These are phyloP conservation scores for Fomitopsis schrenkii DNA, from an alignment of 1,284 basidiomycete genomes.

Conservation along the genomic window DNA sequence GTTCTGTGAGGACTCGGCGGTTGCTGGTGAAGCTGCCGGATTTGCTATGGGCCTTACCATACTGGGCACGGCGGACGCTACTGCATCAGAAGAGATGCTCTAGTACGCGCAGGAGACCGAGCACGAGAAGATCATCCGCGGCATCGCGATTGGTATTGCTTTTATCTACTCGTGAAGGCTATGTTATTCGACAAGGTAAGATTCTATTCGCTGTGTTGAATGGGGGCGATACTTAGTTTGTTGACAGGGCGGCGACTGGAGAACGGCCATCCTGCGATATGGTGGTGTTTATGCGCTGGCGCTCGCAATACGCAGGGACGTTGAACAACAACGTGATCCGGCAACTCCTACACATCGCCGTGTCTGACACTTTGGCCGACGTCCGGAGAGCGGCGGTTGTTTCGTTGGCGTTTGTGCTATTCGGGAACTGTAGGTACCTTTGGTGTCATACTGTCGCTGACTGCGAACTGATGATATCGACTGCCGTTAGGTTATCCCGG, in stretches of 20 bases:
- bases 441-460: too few relatives aligned
- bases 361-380: slow-evolving; percentile 96
- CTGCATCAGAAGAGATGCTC: slow-evolving; percentile 88
- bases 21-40: slow-evolving; percentile 91
- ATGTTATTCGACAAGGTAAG: slow-evolving; percentile 83
- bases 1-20: slow-evolving; percentile 83
- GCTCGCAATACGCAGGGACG: slow-evolving; percentile 89
- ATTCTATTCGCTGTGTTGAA: slow-evolving; percentile 7
- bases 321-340: slow-evolving; percentile 91
- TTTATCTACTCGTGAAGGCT: slow-evolving; percentile 80
- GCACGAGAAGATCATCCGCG: slow-evolving; percentile 97
- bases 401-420: slow-evolving; percentile 89
- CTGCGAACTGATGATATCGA: too few relatives aligned
- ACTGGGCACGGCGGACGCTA: slow-evolving; percentile 82
- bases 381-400: slow-evolving; percentile 94
- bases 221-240: slow-evolving; percentile 55
- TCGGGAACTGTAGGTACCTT: slow-evolving; percentile 59
- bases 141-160: slow-evolving; percentile 86
- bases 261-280: slow-evolving; percentile 77
- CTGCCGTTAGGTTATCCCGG: too few relatives aligned
- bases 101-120: slow-evolving; percentile 93
- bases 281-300: slow-evolving; percentile 95
- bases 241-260: neutral
- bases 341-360: slow-evolving; percentile 88
- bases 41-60: slow-evolving; percentile 96